phyloP scores from a whole-genome alignment of 208 protist genomes.

The Wallacemonas sp. region DNA sequence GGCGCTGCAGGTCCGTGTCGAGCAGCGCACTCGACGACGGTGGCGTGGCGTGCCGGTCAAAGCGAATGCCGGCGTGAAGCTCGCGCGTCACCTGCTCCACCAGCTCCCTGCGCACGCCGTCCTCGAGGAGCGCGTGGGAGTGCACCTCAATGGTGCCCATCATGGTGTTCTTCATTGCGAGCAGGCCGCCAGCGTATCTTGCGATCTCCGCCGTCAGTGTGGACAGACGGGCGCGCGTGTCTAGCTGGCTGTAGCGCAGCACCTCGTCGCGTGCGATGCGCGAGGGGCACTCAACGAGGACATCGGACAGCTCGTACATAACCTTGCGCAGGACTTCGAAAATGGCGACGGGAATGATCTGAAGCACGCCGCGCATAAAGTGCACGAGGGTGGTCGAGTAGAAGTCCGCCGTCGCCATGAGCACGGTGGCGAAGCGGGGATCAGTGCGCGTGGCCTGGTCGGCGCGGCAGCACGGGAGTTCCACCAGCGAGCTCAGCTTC shows the following conservation, averaged over 20 bases:
- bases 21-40: conserved; percentile 39
- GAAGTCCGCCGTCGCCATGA: conserved; percentile 93
- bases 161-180: conserved; percentile 98
- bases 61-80: conserved; percentile 72
- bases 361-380: conserved; percentile 94
- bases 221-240: conserved; percentile 86
- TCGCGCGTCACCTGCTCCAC: conserved; percentile 79
- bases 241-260: conserved; percentile 90
- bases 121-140: conserved; percentile 96
- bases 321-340: conserved; percentile 96
- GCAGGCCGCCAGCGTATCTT: conserved; percentile 96
- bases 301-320: conserved; percentile 91
- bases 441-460: conserved; percentile 74
- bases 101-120: conserved; percentile 96
- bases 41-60: conserved; percentile 41
- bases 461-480: conserved; percentile 95
- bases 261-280: conserved; percentile 68
- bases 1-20: conserved; percentile 76
- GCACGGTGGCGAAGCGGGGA: conserved; percentile 59
- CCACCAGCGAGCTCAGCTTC: conserved; percentile 96
- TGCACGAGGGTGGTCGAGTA: conserved; percentile 92
- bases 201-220: conserved; percentile 90
- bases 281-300: conserved; percentile 76
- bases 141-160: conserved; percentile 97
- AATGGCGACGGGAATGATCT: conserved; percentile 96